Evolutionary conservation across 306 rosid genomes (phyloP), one percentile per base, ranked within the genome.

Genomic region (Pueraria montana): DNA sequence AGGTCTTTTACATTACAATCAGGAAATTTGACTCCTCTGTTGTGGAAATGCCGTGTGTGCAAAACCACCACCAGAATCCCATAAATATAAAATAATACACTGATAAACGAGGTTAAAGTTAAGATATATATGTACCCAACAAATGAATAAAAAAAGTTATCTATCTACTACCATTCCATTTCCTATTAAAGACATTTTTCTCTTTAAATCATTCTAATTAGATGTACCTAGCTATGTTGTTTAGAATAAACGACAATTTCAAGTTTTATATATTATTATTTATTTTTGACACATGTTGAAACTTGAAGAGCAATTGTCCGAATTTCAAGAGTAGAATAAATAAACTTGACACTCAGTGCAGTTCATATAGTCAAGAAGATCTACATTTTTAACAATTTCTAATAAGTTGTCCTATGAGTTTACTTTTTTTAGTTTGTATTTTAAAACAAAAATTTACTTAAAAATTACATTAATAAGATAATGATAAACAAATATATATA

Each of bases 51-150:
- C 11, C 8, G 30, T 52, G 18, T 4, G 38, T 24, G 55, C 30
- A 55, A 52, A 67, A 11, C 18, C 65, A 50, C 32, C 66, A 67
- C 5, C 10, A 67, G 6, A 65, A 65, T 77, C 48, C 74, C 68
- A 24, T 59, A 59, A 59, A 24, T 11, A 24, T 23, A 24, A 23
- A 61, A 6, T 3, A 59, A 61, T 52, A 18, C 11, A 20, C 24
- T 11, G 1, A 62, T 17, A 0, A n/a, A 62, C 62, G 0, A 16
- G 62, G 8, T 27, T 26, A 2, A 34, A 4, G 13, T 49, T 16
- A 49, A 26, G 11, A 14, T 27, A 17, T 27, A 20, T 18, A 38
- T 71, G 16, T 32, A 24, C 14, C 14, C 52, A 12, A 3, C 0
- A 1, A 74, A 55, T 55, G 2, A 74, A 55, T 55, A 56, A 27